phyloP scores from a whole-genome alignment of 306 rosid genomes.

The Leucaena leucocephala region DNA sequence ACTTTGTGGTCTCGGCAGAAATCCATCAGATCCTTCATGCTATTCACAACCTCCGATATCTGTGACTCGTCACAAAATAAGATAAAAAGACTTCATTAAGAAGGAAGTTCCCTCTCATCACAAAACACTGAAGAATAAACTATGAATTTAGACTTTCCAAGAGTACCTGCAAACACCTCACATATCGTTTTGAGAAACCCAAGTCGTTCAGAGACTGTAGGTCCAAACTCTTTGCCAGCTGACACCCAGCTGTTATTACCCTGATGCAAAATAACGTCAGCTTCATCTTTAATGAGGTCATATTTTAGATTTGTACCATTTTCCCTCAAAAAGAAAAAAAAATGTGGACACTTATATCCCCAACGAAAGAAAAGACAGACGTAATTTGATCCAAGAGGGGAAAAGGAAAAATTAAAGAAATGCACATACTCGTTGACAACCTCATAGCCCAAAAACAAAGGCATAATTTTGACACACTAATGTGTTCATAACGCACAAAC shows the following conservation, averaged over 20 bases:
- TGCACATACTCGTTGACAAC: background rate
- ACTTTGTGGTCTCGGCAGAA: constrained; percentile 65
- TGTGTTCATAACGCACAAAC: background rate
- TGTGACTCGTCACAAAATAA: constrained; percentile 39
- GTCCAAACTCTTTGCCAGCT: constrained; percentile 93
- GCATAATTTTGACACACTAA: background rate
- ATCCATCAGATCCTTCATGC: constrained; percentile 75
- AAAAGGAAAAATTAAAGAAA: background rate
- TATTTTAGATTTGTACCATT: background rate
- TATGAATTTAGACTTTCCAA: constrained; percentile 6
- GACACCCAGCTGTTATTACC: constrained; percentile 91
- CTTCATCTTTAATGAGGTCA: background rate
- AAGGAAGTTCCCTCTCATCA: constrained; percentile 1
- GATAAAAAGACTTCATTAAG: background rate
- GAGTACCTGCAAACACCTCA: constrained; percentile 95
- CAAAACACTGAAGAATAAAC: constrained; percentile 3
- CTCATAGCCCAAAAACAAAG: background rate
- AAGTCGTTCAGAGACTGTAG: constrained; percentile 87
- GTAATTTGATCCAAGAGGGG: background rate
- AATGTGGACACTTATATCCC: too few species aligned
- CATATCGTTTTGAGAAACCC: constrained; percentile 96
- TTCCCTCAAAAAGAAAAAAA: background rate
- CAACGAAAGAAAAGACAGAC: background rate
- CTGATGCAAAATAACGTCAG: constrained; percentile 49
- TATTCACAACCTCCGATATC: constrained; percentile 81